phyloP scores from a whole-genome alignment of 352 stramenopile genomes.

The Globisporangium barbulae region DNA sequence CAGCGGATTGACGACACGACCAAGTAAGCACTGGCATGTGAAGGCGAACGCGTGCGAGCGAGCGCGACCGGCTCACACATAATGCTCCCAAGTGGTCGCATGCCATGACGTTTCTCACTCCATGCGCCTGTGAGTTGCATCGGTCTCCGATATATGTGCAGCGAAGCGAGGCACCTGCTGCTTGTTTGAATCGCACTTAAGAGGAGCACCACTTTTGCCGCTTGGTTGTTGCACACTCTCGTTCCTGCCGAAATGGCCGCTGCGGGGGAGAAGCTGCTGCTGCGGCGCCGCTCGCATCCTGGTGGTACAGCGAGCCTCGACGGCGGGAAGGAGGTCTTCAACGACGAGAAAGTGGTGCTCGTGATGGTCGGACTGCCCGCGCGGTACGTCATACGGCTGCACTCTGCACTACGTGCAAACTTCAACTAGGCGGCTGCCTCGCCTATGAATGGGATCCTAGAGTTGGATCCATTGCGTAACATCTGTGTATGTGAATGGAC shows the following conservation, averaged over 20 bases:
- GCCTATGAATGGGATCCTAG: background rate
- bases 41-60: background rate
- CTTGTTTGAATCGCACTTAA: background rate
- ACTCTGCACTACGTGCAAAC: background rate
- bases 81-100: no score
- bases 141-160: background rate
- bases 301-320: background rate
- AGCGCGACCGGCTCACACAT: background rate
- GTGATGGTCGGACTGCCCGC: conserved; percentile 90
- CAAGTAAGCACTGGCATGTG: background rate
- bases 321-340: conserved; percentile 38
- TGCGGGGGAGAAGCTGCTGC: background rate
- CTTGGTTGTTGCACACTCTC: conserved; percentile 1
- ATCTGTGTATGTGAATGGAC: background rate
- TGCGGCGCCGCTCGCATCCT: conserved; percentile 2
- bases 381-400: conserved; percentile 22
- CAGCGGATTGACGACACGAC: background rate
- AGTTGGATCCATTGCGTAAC: background rate
- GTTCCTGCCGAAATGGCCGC: background rate
- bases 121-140: background rate
- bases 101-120: no score
- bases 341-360: conserved; percentile 87
- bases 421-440: conserved; percentile 1
- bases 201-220: background rate
- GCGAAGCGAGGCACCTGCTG: background rate